Conservation (phyloP, 139 green algal genomes). For the Volvox africanus region DNA sequence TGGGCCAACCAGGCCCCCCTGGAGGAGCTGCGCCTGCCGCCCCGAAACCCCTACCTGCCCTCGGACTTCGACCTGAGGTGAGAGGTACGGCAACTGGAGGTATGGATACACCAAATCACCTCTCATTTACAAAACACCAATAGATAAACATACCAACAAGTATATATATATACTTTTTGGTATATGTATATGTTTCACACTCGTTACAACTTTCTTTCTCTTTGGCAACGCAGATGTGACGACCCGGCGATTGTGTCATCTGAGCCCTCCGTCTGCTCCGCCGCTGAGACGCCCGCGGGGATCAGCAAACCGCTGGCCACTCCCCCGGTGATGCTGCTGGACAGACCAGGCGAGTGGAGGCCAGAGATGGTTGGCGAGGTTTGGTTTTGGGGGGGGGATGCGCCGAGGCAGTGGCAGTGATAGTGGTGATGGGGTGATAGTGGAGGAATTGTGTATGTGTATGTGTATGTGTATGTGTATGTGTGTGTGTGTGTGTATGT, state of each 20-base stretch:
- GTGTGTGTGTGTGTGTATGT: neutral
- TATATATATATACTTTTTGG: too few relatives aligned
- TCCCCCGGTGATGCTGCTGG: slow-evolving; percentile 74
- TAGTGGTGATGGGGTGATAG: neutral
- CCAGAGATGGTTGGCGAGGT: neutral
- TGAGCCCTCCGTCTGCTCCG: neutral
- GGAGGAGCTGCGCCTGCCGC: slow-evolving; percentile 80
- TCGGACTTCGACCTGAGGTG: slow-evolving; percentile 76
- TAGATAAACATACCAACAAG: too few relatives aligned
- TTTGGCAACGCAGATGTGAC: slow-evolving; percentile 13
- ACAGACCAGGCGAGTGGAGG: slow-evolving; percentile 64
- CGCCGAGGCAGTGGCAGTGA: neutral
- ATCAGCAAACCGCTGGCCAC: slow-evolving; percentile 56
- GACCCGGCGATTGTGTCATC: neutral
- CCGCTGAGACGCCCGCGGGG: neutral
- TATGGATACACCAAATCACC: too few relatives aligned
- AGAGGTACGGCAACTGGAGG: too few relatives aligned
- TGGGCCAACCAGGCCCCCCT: slow-evolving; percentile 56
- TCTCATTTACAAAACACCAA: too few relatives aligned
- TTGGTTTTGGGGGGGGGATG: neutral
- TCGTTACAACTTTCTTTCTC: too few relatives aligned
- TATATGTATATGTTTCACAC: too few relatives aligned
- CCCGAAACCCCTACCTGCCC: slow-evolving; percentile 89
- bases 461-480: neutral
- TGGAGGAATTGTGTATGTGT: too few relatives aligned